Conservation (phyloP, 164 flowering plant genomes). For the Echeveria elegans region DNA sequence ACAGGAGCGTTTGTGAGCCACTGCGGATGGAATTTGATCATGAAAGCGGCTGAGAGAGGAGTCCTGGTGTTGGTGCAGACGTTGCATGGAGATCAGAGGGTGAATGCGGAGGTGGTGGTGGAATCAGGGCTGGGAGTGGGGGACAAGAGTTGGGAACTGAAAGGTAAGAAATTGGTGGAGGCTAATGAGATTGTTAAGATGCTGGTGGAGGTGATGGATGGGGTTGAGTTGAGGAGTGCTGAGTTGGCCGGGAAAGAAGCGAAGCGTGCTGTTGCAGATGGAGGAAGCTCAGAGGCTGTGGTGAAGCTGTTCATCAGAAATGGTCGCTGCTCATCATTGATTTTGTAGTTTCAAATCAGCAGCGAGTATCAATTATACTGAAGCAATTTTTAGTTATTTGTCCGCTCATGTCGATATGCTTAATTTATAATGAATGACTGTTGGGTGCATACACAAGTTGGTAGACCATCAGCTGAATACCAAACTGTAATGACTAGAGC, state of each 20-base stretch:
- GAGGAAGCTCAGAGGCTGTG: slow-evolving; percentile 15
- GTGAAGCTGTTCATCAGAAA: neutral
- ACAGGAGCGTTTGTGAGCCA: slow-evolving; percentile 27
- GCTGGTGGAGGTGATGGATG: slow-evolving; percentile 22
- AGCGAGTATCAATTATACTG: too few relatives aligned
- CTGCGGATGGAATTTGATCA: slow-evolving; percentile 37
- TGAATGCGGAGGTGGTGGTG: slow-evolving; percentile 25
- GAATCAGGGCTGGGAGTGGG: slow-evolving; percentile 21
- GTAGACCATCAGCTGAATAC: too few relatives aligned
- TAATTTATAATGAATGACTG: too few relatives aligned
- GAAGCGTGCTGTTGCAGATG: slow-evolving; percentile 13
- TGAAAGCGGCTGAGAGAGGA: slow-evolving; percentile 25
- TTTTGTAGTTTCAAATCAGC: neutral
- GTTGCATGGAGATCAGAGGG: slow-evolving; percentile 21
- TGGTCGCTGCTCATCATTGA: neutral
- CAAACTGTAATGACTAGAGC: too few relatives aligned
- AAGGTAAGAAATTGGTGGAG: slow-evolving; percentile 12
- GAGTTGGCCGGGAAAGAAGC: slow-evolving; percentile 17
- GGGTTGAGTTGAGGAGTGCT: slow-evolving; percentile 12
- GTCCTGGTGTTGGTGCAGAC: slow-evolving; percentile 32
- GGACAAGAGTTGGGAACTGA: slow-evolving; percentile 23
- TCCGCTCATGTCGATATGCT: too few relatives aligned
- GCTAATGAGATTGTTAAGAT: slow-evolving; percentile 23
- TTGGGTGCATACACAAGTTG: too few relatives aligned
- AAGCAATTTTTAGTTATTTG: too few relatives aligned